A percentile compares a stretch with the other conserved stretches of the same genome.
Conservation (phyloP, 2,329 filamentous ascomycete species). For the Teratosphaeria nubilosa region DNA sequence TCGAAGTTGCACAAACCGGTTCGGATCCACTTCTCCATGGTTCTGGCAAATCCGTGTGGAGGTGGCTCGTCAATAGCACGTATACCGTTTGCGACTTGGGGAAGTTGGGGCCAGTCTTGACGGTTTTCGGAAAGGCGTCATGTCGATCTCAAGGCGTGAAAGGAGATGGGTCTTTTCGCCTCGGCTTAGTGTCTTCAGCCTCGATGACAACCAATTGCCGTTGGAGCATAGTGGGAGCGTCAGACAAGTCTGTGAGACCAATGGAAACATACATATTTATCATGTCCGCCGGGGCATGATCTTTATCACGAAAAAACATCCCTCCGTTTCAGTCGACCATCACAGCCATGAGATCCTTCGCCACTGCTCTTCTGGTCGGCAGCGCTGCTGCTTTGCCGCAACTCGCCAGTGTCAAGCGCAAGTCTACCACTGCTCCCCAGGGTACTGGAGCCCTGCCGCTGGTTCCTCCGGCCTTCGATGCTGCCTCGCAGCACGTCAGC, state of each 20-base stretch:
- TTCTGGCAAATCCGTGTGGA: background rate
- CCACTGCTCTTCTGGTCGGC: constrained; percentile 2
- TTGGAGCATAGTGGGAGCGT: background rate
- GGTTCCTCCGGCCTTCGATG: constrained; percentile 22
- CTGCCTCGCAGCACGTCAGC: constrained; percentile 20
- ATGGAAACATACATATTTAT: constrained; percentile 1
- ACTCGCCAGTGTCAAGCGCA: constrained; percentile 4
- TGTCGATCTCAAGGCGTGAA: background rate
- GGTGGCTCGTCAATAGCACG: background rate
- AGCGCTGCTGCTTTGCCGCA: constrained; percentile 7
- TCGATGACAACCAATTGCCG: background rate
- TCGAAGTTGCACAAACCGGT: background rate
- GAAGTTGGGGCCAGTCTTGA: background rate
- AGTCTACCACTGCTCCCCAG: constrained; percentile 10
- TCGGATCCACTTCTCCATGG: background rate
- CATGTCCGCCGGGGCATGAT: background rate
- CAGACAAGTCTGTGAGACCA: background rate
- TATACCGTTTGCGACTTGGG: background rate
- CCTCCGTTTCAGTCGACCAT: background rate
- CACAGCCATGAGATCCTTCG: constrained; percentile 4
- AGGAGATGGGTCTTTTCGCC: background rate
- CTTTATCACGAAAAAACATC: background rate
- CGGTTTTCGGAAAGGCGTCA: background rate
- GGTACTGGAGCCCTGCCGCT: constrained; percentile 18
- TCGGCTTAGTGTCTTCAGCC: background rate